Evolutionary conservation across 495 filamentous ascomycete genomes (phyloP).

Genomic region (Daldinia bambusicola): DNA sequence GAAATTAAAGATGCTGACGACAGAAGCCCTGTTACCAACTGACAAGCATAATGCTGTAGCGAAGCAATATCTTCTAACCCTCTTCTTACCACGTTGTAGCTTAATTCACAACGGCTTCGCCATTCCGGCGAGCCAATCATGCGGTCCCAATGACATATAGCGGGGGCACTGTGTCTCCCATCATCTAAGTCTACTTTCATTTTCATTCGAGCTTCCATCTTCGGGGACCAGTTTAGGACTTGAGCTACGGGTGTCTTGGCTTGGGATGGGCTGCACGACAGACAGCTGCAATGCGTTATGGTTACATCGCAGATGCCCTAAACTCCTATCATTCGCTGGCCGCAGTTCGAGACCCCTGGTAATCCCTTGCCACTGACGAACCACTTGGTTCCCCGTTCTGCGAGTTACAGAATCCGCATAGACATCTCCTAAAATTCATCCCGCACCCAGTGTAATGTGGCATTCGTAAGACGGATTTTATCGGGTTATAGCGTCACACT

Average conservation of each 20-base stretch:
- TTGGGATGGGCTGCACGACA: conserved; percentile 38
- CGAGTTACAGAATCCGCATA: conserved; percentile 25
- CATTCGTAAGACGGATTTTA: conserved; percentile 35
- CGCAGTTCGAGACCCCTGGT: conserved; percentile 22
- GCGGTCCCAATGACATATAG: not conserved
- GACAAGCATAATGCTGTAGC: too few relatives aligned
- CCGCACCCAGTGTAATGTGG: not conserved
- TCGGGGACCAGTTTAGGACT: conserved; percentile 18
- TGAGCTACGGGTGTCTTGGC: conserved; percentile 13
- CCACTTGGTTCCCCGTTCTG: conserved; percentile 7
- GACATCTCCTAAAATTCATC: too few relatives aligned
- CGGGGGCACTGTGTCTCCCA: not conserved
- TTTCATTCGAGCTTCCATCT: conserved; percentile 39
- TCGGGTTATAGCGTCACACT: conserved; percentile 23
- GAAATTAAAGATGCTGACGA: too few relatives aligned
- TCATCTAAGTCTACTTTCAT: conserved; percentile 42
- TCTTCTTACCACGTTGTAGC: not conserved
- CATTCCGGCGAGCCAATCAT: conserved; percentile 29
- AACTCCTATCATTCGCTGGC: conserved; percentile 33
- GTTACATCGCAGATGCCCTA: conserved; percentile 35
- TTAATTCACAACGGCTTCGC: conserved; percentile 15
- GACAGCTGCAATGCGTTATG: conserved; percentile 34
- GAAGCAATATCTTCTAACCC: too few relatives aligned
- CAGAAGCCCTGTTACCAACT: too few relatives aligned
- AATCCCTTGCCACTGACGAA: conserved; percentile 29